These are phyloP conservation scores for Fusarium abutilonis DNA, from an alignment of 2,329 filamentous ascomycete genomes.

Conservation along the genomic window DNA sequence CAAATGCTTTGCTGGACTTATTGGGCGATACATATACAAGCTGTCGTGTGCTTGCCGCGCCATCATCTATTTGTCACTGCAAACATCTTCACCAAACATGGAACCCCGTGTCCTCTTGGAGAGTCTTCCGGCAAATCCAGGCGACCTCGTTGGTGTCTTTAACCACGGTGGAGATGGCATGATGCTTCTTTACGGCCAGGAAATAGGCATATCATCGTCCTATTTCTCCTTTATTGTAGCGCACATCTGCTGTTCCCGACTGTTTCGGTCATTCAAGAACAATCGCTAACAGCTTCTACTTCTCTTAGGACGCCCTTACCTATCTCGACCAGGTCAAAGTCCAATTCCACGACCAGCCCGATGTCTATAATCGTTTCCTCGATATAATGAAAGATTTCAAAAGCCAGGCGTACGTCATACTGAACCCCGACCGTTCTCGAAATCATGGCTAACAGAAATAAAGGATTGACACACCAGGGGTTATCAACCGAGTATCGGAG, in stretches of 20 bases:
- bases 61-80: constrained; percentile 1
- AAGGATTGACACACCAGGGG: constrained; percentile 94
- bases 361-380: constrained; percentile 95
- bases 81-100: constrained; percentile 19
- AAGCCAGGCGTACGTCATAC: constrained; percentile 80
- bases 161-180: constrained; percentile 36
- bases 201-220: constrained; percentile 35
- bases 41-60: constrained; percentile 1
- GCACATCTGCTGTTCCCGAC: constrained; percentile 10
- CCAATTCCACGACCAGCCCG: constrained; percentile 94
- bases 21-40: constrained; percentile 8
- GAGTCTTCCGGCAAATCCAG: constrained; percentile 18
- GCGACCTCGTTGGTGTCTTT: constrained; percentile 41
- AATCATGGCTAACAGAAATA: constrained; percentile 43
- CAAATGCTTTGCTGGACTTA: neutral
- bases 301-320: constrained; percentile 75
- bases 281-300: constrained; percentile 25
- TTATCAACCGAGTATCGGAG: constrained; percentile 95
- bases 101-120: constrained; percentile 9
- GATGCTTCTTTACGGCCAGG: constrained; percentile 32
- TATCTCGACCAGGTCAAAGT: constrained; percentile 99
- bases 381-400: constrained; percentile 99
- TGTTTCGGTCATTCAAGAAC: neutral
- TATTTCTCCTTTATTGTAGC: constrained; percentile 43
- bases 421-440: neutral